A percentile compares a stretch with the other conserved stretches of the same genome.
Conservation (phyloP, 257 asterid genomes). For the Cinchona pubescens region DNA sequence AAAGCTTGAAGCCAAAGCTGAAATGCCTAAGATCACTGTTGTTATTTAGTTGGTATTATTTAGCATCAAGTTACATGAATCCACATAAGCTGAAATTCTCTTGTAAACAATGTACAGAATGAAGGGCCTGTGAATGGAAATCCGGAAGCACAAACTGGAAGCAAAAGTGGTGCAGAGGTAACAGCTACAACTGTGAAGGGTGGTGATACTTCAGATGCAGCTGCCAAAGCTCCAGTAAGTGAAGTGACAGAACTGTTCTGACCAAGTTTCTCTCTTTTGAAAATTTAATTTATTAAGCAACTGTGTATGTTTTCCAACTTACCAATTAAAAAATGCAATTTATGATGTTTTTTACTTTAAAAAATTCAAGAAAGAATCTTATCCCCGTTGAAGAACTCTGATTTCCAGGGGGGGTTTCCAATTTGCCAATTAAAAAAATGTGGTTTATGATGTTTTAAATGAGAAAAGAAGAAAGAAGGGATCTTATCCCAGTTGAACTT, state of each 20-base stretch:
- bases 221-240: conserved; percentile 49
- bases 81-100: neutral
- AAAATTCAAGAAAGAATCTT: no score
- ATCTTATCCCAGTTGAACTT: neutral
- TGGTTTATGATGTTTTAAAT: neutral
- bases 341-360: neutral
- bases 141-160: conserved; percentile 42
- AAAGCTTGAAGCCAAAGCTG: conserved; percentile 55
- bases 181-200: conserved; percentile 30
- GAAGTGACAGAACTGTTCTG: neutral
- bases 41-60: conserved; percentile 5
- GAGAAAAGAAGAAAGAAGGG: no score
- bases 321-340: neutral
- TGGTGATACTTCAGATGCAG: conserved; percentile 18
- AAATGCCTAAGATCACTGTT: conserved; percentile 60
- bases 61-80: neutral
- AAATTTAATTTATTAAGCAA: neutral
- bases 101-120: conserved; percentile 27
- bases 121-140: conserved; percentile 32
- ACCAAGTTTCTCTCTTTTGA: neutral
- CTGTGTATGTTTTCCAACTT: neutral
- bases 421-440: neutral
- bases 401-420: neutral
- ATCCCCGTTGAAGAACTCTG: no score
- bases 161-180: conserved; percentile 43